These are phyloP conservation scores for Nothomitra cinnamomea DNA, from an alignment of 2,329 filamentous ascomycete genomes.

Conservation along the genomic window DNA sequence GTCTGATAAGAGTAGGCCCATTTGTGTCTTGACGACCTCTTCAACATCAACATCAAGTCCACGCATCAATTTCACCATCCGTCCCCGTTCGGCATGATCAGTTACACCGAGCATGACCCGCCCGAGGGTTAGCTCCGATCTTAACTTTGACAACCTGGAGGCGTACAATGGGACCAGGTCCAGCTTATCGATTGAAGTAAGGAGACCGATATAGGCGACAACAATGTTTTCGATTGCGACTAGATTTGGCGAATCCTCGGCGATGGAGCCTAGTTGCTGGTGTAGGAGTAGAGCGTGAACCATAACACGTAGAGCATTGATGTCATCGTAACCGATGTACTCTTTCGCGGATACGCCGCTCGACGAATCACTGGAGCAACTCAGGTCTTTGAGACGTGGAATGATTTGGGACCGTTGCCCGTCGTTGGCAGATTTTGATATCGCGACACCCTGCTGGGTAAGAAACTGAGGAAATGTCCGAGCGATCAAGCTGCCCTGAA, in stretches of 20 bases:
- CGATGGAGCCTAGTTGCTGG: conserved; percentile 36
- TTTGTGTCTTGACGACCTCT: conserved; percentile 56
- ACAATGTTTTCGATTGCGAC: conserved; percentile 56
- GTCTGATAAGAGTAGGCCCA: conserved; percentile 25
- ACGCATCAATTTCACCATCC: conserved; percentile 57
- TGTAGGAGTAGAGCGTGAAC: conserved; percentile 56
- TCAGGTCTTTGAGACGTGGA: background rate
- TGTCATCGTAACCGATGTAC: conserved; percentile 38
- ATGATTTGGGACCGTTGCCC: conserved; percentile 5
- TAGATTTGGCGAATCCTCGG: conserved; percentile 25
- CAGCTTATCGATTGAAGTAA: conserved; percentile 55
- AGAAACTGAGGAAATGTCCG: conserved; percentile 41
- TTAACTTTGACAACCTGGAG: conserved; percentile 50
- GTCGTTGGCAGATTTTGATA: conserved; percentile 8
- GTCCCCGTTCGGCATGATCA: conserved; percentile 44
- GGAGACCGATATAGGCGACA: conserved; percentile 62
- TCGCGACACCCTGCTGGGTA: conserved; percentile 35
- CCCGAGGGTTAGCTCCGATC: conserved; percentile 54
- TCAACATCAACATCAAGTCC: conserved; percentile 56
- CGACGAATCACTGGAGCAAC: background rate
- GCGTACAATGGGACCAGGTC: conserved; percentile 79
- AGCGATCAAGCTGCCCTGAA: conserved; percentile 60
- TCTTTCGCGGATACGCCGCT: conserved; percentile 18
- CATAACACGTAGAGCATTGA: conserved; percentile 49
- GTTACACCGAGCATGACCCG: conserved; percentile 60